A percentile compares a stretch with the other conserved stretches of the same genome.
Conservation (phyloP, 1,139 yeast genomes). For the Saccharomyces hybrid region DNA sequence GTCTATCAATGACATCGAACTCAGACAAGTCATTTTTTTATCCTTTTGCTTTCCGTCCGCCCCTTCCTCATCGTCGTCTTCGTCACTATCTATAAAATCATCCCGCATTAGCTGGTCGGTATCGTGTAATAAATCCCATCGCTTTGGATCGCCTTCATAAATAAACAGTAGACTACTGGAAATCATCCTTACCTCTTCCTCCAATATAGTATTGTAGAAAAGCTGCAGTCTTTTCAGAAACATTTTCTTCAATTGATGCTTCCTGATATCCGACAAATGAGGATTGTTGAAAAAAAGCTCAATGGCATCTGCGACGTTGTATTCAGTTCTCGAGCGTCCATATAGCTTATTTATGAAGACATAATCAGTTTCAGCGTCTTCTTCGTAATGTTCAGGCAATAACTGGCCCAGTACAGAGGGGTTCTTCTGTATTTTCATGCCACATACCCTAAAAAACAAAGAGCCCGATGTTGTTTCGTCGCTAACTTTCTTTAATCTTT, state of each 20-base stretch:
- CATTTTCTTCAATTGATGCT: slow-evolving; percentile 33
- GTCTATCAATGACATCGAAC: slow-evolving; percentile 65
- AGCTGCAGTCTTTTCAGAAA: slow-evolving; percentile 54
- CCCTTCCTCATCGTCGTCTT: slow-evolving; percentile 27
- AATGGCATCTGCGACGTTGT: slow-evolving; percentile 44
- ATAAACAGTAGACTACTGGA: slow-evolving; percentile 71
- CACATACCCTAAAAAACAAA: slow-evolving; percentile 70
- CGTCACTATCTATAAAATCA: slow-evolving; percentile 28
- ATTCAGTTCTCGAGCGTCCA: slow-evolving; percentile 52
- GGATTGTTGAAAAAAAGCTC: slow-evolving; percentile 42
- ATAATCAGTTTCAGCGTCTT: slow-evolving; percentile 32
- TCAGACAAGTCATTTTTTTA: slow-evolving; percentile 28
- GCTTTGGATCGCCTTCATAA: slow-evolving; percentile 55
- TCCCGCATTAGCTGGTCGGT: slow-evolving; percentile 37
- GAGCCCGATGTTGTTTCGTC: slow-evolving; percentile 71
- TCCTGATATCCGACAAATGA: slow-evolving; percentile 29
- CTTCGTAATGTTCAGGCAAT: slow-evolving; percentile 16
- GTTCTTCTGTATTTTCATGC: slow-evolving; percentile 54
- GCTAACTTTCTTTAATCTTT: slow-evolving; percentile 57
- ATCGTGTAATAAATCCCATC: slow-evolving; percentile 39
- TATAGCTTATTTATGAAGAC: slow-evolving; percentile 53
- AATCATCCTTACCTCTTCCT: slow-evolving; percentile 55
- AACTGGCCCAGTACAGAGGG: slow-evolving; percentile 6
- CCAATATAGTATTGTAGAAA: slow-evolving; percentile 54
- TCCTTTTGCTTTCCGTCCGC: not conserved